phyloP scores from a whole-genome alignment of 2,329 filamentous ascomycete species.

The Westerdykella aurantiaca region DNA sequence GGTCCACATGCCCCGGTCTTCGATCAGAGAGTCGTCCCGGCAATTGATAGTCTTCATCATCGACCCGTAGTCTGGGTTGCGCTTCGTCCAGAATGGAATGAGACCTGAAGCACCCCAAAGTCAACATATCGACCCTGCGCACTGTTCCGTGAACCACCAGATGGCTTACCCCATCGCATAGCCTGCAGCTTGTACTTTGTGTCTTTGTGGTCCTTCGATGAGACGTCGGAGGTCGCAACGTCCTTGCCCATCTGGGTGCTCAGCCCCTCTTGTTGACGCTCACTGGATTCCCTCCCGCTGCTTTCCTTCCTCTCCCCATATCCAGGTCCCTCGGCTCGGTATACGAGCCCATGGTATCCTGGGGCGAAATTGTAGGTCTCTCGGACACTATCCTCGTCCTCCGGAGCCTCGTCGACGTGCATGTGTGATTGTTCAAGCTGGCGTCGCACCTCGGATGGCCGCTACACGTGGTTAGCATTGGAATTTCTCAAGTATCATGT shows the following conservation, averaged over 20 bases:
- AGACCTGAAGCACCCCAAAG: conserved; percentile 47
- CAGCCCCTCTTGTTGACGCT: conserved; percentile 8
- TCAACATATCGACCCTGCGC: conserved; percentile 9
- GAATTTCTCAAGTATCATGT: background rate
- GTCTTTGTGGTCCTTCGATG: conserved; percentile 19
- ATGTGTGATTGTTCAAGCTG: conserved; percentile 70
- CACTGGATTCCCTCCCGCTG: conserved; percentile 7
- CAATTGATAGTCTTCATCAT: conserved; percentile 92
- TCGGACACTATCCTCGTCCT: conserved; percentile 59
- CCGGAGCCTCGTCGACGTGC: conserved; percentile 64
- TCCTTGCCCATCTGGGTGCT: conserved; percentile 8
- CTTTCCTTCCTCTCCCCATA: conserved; percentile 41
- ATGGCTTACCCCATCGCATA: conserved; percentile 75
- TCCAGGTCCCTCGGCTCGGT: conserved; percentile 67
- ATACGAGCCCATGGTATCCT: conserved; percentile 77
- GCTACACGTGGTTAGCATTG: conserved; percentile 44
- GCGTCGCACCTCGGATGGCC: conserved; percentile 67
- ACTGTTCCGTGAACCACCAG: background rate
- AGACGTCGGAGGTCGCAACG: conserved; percentile 10
- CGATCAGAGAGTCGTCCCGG: conserved; percentile 75
- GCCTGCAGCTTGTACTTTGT: conserved; percentile 74
- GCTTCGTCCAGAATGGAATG: conserved; percentile 88
- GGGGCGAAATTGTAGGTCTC: conserved; percentile 92
- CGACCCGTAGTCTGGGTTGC: conserved; percentile 68
- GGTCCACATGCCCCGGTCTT: conserved; percentile 80